Evolutionary conservation across 176 grass and related monocot genomes (phyloP), one percentile per base, ranked within the genome.

Genomic region (Avena insularis): DNA sequence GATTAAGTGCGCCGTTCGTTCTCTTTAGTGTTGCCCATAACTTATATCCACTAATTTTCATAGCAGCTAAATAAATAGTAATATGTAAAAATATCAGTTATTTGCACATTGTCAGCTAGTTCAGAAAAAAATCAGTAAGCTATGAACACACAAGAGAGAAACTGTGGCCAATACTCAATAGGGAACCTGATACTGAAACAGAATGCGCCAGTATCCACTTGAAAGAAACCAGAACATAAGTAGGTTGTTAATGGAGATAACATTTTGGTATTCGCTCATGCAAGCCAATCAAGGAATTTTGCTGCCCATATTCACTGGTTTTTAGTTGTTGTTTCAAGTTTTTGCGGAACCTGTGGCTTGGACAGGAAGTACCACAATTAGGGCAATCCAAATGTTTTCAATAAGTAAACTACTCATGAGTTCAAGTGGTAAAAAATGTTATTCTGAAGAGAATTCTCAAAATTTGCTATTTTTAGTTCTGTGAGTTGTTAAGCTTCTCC

Each of bases 381-480:
- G 73, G 73, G 48, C 3, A 53, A 53, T 51, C 23, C 14, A 11
- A 54, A 4, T 51, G 21, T 51, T 15, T 51, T 23, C 16, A 3
- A 65, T 65, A 33, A 51, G 1, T 51, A 75, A 75, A 75, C 21
- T 75, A 6, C n/a, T 47, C 20, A 76, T 76, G 49, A 58, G 16
- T 78, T 78, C 3, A 56, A 58, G 29, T 78, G 29, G 51, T n/a
- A 55, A 78, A 14, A 25, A 14, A 46, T 62, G 78, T 21, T 62
- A n/a, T n/a, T 46, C 20, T 9, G 13, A 49, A 75, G 45, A 75
- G 54, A 20, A 20, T 50, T 45, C 16, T 84, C 14, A 16, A 61
- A 62, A 10, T 21, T 63, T 85, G 12, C 73, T 51, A 64, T 57
- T 76, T 17, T 76, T 10, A 84, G 17, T 84, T 75, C 17, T 60